Evolutionary conservation across 768 basidiomycete genomes (phyloP).

Genomic region (Mycena kentingensis): DNA sequence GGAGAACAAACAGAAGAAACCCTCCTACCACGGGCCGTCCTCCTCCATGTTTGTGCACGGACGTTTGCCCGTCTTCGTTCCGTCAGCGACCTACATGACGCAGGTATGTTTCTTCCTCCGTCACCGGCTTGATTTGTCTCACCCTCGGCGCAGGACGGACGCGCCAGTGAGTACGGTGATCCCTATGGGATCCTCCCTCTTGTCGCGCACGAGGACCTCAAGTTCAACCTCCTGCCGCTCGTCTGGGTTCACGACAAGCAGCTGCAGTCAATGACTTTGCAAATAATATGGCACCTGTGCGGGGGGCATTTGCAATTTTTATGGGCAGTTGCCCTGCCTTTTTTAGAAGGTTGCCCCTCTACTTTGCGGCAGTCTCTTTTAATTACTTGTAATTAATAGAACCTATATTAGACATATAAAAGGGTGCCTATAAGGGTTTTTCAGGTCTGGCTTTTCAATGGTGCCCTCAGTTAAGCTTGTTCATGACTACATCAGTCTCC

Average conservation of each 20-base stretch:
- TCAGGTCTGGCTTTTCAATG: too few relatives aligned
- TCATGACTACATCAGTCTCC: too few relatives aligned
- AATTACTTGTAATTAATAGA: too few relatives aligned
- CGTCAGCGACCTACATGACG: not conserved
- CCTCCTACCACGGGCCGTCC: not conserved
- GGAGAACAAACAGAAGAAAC: not conserved
- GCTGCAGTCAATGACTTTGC: too few relatives aligned
- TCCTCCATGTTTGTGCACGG: not conserved
- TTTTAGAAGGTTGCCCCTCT: too few relatives aligned
- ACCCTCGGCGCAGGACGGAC: not conserved
- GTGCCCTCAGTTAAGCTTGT: too few relatives aligned
- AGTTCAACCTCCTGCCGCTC: not conserved
- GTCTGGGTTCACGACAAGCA: not conserved
- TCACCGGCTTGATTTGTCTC: not conserved
- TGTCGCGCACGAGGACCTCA: not conserved
- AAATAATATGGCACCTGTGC: too few relatives aligned
- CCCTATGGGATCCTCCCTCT: not conserved
- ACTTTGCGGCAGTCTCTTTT: too few relatives aligned
- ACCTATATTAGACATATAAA: too few relatives aligned
- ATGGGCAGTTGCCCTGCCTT: too few relatives aligned
- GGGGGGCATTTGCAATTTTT: too few relatives aligned
- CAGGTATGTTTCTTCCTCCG: not conserved
- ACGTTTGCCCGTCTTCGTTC: not conserved
- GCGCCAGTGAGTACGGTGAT: not conserved
- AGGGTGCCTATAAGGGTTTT: too few relatives aligned